These are phyloP conservation scores for Podospora pseudocomata DNA, from an alignment of 495 filamentous ascomycete species.

Conservation along the genomic window DNA sequence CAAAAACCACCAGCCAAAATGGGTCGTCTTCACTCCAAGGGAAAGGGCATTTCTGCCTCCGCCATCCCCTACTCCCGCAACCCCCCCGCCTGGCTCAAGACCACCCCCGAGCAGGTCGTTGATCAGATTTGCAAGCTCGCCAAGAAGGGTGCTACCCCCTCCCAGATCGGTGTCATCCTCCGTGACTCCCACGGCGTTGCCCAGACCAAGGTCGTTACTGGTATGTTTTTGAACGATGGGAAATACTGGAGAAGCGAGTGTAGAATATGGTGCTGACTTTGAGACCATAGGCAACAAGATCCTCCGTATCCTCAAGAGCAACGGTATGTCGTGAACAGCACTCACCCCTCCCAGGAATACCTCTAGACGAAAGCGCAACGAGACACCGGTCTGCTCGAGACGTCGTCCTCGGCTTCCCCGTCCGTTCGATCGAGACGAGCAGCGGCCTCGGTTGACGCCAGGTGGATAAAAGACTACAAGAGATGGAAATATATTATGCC, in stretches of 20 bases:
- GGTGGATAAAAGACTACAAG: conserved; percentile 11
- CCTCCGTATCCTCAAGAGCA: conserved; percentile 93
- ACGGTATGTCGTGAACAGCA: conserved; percentile 36
- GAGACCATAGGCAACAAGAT: conserved; percentile 86
- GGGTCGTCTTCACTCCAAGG: conserved; percentile 98
- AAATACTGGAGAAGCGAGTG: not conserved
- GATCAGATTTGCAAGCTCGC: conserved; percentile 99
- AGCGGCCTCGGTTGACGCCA: conserved; percentile 9
- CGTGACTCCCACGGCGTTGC: conserved; percentile 96
- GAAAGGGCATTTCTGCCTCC: conserved; percentile 95
- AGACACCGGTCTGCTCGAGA: not conserved
- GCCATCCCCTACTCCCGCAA: conserved; percentile 95
- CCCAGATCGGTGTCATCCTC: conserved; percentile 97
- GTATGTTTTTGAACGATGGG: conserved; percentile 51
- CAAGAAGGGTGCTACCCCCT: conserved; percentile 93
- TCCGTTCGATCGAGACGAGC: conserved; percentile 8
- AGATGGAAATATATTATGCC: conserved; percentile 45
- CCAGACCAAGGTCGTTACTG: conserved; percentile 94
- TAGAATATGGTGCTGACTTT: conserved; percentile 16
- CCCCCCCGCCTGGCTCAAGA: conserved; percentile 88
- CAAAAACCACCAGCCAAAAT: conserved; percentile 55
- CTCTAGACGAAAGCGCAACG: not conserved
- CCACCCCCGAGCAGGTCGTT: conserved; percentile 81
- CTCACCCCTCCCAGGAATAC: not conserved
- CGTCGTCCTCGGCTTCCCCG: not conserved